A percentile compares a stretch with the other conserved stretches of the same genome.
Conservation (phyloP, 805 yeast species). For the Naumovozyma castellii region DNA sequence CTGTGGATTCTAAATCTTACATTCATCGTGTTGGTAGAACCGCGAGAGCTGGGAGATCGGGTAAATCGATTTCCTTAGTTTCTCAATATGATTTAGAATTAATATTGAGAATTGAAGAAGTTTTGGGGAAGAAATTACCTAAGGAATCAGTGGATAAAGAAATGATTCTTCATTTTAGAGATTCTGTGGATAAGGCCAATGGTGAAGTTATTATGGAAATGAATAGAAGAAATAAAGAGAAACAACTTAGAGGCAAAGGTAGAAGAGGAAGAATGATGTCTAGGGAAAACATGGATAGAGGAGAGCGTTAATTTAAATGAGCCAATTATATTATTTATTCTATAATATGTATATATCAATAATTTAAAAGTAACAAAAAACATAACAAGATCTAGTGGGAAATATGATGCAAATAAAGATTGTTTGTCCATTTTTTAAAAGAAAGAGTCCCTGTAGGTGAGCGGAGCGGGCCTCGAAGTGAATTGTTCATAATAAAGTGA, state of each 20-base stretch:
- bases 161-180: conserved; percentile 66
- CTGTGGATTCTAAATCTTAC: conserved; percentile 76
- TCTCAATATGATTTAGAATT: conserved; percentile 92
- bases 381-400: no score
- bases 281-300: conserved; percentile 40
- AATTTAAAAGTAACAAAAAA: no score
- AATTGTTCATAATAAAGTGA: neutral
- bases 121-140: conserved; percentile 70
- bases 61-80: conserved; percentile 76
- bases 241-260: conserved; percentile 34
- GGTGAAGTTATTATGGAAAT: conserved; percentile 74
- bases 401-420: no score
- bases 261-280: conserved; percentile 31
- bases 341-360: neutral
- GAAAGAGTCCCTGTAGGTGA: neutral
- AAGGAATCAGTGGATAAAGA: conserved; percentile 74
- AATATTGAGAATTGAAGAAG: conserved; percentile 81
- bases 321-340: neutral
- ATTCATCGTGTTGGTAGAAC: conserved; percentile 91
- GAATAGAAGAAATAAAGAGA: conserved; percentile 60
- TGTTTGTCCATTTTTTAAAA: no score
- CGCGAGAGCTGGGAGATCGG: conserved; percentile 87
- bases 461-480: neutral
- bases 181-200: conserved; percentile 83
- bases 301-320: conserved; percentile 27